Conservation (phyloP, 1,139 yeast species). For the Suhomyces choctaworum region DNA sequence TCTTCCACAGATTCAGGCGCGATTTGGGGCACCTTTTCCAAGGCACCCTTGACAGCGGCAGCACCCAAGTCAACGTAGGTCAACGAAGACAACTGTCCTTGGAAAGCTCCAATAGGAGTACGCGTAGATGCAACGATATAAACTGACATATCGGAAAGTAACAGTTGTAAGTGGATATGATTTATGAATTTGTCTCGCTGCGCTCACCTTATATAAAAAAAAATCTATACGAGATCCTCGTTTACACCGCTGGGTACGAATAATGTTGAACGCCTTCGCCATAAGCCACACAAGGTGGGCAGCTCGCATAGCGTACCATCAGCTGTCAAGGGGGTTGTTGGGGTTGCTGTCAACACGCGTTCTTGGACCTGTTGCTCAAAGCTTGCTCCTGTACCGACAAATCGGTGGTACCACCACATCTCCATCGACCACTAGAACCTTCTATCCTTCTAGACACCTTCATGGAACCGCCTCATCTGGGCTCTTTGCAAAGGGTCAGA, state of each 20-base stretch:
- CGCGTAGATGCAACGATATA: conserved; percentile 90
- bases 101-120: conserved; percentile 95
- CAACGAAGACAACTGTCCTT: conserved; percentile 75
- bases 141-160: conserved; percentile 42
- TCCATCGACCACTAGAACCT: not conserved
- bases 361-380: no score
- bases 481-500: not conserved
- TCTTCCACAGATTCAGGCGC: conserved; percentile 82
- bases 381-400: no score
- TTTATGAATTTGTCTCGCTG: conserved; percentile 1
- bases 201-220: conserved; percentile 5
- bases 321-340: no score
- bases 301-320: no score
- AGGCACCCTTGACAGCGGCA: conserved; percentile 86
- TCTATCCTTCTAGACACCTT: not conserved
- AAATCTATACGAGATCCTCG: conserved; percentile 7
- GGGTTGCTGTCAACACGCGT: no score
- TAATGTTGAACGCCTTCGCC: no score
- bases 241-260: no score
- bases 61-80: conserved; percentile 85
- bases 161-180: not conserved
- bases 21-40: conserved; percentile 79
- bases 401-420: no score
- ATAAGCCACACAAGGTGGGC: no score
- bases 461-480: not conserved